A percentile compares a stretch with the other conserved stretches of the same genome.
phyloP scores from a whole-genome alignment of 805 yeast genomes.

The Saccharomycopsis olivae region DNA sequence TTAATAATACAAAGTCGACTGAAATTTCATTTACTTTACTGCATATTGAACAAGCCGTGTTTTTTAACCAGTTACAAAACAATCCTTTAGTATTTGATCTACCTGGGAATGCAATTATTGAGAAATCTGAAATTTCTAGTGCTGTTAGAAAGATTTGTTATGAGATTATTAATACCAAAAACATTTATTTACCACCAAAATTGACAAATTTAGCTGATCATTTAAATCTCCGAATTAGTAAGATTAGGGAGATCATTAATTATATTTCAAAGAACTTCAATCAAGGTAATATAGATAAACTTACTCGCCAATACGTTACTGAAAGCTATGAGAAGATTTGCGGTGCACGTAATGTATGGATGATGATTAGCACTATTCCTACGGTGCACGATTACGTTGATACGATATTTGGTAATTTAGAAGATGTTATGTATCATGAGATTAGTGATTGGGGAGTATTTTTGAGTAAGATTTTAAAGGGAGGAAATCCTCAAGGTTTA shows the following conservation, averaged over 20 bases:
- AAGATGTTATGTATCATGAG: conserved; percentile 14
- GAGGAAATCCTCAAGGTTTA: too few relatives aligned
- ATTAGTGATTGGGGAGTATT: conserved; percentile 7
- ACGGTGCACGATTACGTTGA: conserved; percentile 4
- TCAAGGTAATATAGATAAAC: too few relatives aligned
- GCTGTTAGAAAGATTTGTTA: conserved; percentile 41
- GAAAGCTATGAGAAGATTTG: conserved; percentile 34
- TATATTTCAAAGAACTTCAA: conserved; percentile 38
- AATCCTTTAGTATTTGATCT: conserved; percentile 42
- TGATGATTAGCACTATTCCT: background rate
- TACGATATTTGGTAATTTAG: conserved; percentile 3
- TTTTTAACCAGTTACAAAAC: conserved; percentile 33
- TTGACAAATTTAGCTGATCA: conserved; percentile 41
- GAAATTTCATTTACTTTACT: conserved; percentile 40
- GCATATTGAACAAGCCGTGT: conserved; percentile 78
- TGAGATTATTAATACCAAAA: conserved; percentile 48
- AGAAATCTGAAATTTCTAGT: conserved; percentile 33
- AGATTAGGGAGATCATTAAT: conserved; percentile 33
- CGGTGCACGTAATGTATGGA: conserved; percentile 38
- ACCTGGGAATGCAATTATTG: conserved; percentile 34
- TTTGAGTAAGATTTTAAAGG: conserved; percentile 2
- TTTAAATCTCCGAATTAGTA: conserved; percentile 37
- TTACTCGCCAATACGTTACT: too few relatives aligned
- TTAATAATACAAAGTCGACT: conserved; percentile 22
- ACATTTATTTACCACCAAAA: conserved; percentile 45